Evolutionary conservation across 2,329 filamentous ascomycete species (phyloP).

Genomic region (Zasmidium citrigriseum): DNA sequence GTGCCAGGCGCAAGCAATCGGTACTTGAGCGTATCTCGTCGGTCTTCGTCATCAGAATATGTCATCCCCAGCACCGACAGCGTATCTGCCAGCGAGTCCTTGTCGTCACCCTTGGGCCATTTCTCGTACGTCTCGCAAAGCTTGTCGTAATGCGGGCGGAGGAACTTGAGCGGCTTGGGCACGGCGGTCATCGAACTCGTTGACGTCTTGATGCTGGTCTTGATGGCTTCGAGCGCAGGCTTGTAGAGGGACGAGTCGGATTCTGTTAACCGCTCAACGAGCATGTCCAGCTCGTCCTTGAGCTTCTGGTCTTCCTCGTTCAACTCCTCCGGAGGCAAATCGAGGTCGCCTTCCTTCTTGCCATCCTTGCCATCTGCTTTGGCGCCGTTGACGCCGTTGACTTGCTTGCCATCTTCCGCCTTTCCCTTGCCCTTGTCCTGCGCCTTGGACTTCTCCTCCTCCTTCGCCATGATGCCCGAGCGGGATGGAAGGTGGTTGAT

Average conservation of each 20-base stretch:
- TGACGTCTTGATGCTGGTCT: slow-evolving; percentile 97
- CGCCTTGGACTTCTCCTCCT: slow-evolving; percentile 80
- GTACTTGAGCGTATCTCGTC: slow-evolving; percentile 95
- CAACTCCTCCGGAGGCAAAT: slow-evolving; percentile 76
- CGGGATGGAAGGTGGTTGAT: slow-evolving; percentile 4
- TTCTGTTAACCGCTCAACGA: slow-evolving; percentile 93
- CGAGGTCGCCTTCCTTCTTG: slow-evolving; percentile 76
- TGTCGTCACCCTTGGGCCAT: slow-evolving; percentile 82
- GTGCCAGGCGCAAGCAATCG: slow-evolving; percentile 84
- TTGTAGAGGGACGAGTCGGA: slow-evolving; percentile 85
- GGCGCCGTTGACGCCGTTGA: slow-evolving; percentile 52
- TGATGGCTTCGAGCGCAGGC: slow-evolving; percentile 91
- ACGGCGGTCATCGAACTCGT: slow-evolving; percentile 99
- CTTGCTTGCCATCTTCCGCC: slow-evolving; percentile 67
- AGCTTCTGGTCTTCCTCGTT: slow-evolving; percentile 98
- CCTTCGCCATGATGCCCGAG: slow-evolving; percentile 75
- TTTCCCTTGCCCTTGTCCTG: slow-evolving; percentile 97
- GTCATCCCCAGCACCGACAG: slow-evolving; percentile 98
- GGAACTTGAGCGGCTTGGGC: slow-evolving; percentile 96
- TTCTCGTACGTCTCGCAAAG: slow-evolving; percentile 84
- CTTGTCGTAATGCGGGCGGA: slow-evolving; percentile 92
- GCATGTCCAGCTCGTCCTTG: slow-evolving; percentile 96
- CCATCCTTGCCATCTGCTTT: slow-evolving; percentile 64
- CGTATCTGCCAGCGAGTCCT: slow-evolving; percentile 88
- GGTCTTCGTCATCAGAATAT: slow-evolving; percentile 86